Conservation (phyloP, 108 stramenopile species). For the Epipyxis sp. region DNA sequence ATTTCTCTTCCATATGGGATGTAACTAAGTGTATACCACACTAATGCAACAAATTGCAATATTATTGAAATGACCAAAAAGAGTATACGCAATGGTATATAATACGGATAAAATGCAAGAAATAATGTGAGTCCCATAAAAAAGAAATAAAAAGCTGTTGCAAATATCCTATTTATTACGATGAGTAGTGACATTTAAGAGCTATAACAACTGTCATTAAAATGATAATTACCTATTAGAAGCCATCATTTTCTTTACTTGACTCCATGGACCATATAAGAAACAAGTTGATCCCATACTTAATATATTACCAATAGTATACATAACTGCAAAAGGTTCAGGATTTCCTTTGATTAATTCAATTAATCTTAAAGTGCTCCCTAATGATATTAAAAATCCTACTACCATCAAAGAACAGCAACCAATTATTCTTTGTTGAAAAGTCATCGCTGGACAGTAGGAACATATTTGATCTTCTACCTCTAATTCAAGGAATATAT, state of each 20-base stretch:
- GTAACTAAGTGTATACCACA: conserved; percentile 35
- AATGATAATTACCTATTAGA: not conserved
- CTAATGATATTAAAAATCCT: conserved; percentile 20
- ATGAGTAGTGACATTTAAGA: not conserved
- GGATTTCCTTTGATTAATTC: conserved; percentile 27
- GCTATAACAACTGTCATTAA: not conserved
- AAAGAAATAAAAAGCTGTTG: conserved; percentile 13
- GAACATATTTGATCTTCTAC: conserved; percentile 13
- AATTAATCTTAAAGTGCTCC: not conserved
- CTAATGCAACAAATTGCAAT: conserved; percentile 26
- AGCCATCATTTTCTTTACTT: conserved; percentile 28
- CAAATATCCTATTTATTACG: not conserved
- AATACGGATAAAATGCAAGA: conserved; percentile 14
- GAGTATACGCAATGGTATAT: conserved; percentile 19
- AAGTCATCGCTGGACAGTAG: conserved; percentile 18
- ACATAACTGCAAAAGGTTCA: conserved; percentile 29
- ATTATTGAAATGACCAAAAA: conserved; percentile 18
- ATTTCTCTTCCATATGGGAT: conserved; percentile 31
- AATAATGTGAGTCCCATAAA: conserved; percentile 25
- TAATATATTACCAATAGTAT: conserved; percentile 21
- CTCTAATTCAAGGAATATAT: not conserved
- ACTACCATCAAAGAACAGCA: conserved; percentile 1
- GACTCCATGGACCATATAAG: conserved; percentile 20
- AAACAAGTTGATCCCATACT: conserved; percentile 1
- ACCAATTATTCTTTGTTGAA: conserved; percentile 19